phyloP scores from a whole-genome alignment of 805 yeast genomes.

The Limtongozyma cylindracea region DNA sequence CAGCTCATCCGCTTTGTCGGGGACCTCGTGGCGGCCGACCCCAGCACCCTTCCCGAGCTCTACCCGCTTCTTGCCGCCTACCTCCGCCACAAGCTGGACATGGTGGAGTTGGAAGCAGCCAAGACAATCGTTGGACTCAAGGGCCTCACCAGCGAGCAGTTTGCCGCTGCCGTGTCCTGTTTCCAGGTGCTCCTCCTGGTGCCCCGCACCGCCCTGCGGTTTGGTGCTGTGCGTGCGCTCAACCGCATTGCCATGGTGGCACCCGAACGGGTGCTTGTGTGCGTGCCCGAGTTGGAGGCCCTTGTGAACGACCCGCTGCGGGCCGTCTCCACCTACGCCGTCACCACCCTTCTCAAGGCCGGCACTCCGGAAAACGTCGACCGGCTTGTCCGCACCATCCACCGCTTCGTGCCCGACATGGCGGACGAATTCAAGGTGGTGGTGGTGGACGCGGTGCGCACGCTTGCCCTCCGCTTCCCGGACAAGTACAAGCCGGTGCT shows the following conservation, averaged over 20 bases:
- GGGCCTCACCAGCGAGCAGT: constrained; percentile 28
- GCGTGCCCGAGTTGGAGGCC: constrained; percentile 68
- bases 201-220: constrained; percentile 74
- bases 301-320: constrained; percentile 75
- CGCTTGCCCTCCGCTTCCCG: constrained; percentile 83
- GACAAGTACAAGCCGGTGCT: constrained; percentile 67
- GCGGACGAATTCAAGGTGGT: constrained; percentile 90
- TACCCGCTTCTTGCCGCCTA: constrained; percentile 42
- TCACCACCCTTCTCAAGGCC: constrained; percentile 84
- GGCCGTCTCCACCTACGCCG: constrained; percentile 88
- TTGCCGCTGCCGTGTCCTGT: constrained; percentile 42
- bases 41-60: constrained; percentile 29
- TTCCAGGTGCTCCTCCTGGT: constrained; percentile 61
- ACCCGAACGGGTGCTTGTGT: constrained; percentile 56
- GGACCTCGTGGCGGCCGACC: constrained; percentile 47
- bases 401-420: constrained; percentile 77
- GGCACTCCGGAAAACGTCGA: constrained; percentile 44
- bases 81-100: constrained; percentile 60
- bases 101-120: constrained; percentile 83
- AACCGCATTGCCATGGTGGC: constrained; percentile 62
- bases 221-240: constrained; percentile 80
- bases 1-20: constrained; percentile 68
- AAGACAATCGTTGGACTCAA: too few relatives aligned
- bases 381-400: constrained; percentile 65
- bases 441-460: constrained; percentile 85